phyloP scores from a whole-genome alignment of 192 early-diverging fungal species.

The Obelidium mucronatum region DNA sequence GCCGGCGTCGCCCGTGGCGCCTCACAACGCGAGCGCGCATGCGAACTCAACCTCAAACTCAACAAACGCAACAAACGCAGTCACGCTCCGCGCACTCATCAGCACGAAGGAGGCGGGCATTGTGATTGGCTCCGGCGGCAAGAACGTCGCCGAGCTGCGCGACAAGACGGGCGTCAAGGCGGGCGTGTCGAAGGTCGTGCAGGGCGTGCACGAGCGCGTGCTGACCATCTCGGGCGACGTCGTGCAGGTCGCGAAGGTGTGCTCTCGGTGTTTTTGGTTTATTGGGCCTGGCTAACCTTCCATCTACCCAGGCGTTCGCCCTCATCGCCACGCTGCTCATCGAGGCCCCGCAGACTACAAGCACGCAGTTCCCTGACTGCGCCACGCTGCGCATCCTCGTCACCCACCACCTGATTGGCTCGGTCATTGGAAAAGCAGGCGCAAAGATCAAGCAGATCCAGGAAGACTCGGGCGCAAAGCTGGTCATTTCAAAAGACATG shows the following conservation, averaged over 20 bases:
- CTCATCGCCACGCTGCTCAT: constrained; percentile 61
- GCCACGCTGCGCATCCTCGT: constrained; percentile 63
- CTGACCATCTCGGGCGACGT: constrained; percentile 45
- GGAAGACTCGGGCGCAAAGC: constrained; percentile 82
- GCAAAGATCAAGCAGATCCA: constrained; percentile 70
- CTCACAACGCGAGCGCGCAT: neutral
- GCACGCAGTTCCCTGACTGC: constrained; percentile 68
- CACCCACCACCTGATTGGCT: constrained; percentile 89
- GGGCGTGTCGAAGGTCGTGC: constrained; percentile 88
- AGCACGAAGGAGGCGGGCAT: constrained; percentile 91
- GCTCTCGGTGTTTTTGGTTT: neutral
- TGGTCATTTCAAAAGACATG: constrained; percentile 94
- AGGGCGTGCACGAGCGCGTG: constrained; percentile 82
- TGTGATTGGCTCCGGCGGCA: constrained; percentile 70
- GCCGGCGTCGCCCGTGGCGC: neutral
- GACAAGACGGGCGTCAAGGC: constrained; percentile 84
- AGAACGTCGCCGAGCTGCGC: constrained; percentile 86
- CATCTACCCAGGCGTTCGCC: constrained; percentile 69
- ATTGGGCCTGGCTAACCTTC: neutral
- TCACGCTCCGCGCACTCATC: constrained; percentile 85
- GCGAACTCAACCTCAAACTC: neutral
- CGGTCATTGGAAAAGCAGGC: constrained; percentile 92
- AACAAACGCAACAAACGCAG: neutral
- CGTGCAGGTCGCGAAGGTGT: constrained; percentile 39
- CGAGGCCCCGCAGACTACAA: constrained; percentile 70